Percentiles rank a stretch among this genome's conserved stretches.
phyloP scores from a whole-genome alignment of 768 basidiomycete genomes.

The Hemileccinum rubropunctum region DNA sequence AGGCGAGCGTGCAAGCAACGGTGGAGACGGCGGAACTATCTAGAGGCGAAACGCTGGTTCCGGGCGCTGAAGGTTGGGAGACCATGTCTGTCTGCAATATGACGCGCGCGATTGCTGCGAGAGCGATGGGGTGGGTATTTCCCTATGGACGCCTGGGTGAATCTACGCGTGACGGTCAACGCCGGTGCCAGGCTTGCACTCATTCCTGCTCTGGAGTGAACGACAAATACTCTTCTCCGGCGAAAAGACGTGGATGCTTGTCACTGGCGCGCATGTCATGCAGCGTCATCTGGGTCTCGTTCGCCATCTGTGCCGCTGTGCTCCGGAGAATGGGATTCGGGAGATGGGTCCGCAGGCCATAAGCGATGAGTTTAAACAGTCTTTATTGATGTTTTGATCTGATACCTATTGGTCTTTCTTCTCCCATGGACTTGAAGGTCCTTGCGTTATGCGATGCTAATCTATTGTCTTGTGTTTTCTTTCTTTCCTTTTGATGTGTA shows the following conservation, averaged over 20 bases:
- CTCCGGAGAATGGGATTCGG: conserved; percentile 26
- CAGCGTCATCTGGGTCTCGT: conserved; percentile 24
- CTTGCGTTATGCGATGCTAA: not conserved
- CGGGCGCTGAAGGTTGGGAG: not conserved
- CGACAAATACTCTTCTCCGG: not conserved
- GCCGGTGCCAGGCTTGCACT: not conserved
- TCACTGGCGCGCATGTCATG: conserved; percentile 18
- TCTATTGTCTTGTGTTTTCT: not conserved
- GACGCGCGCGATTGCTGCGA: conserved; percentile 14
- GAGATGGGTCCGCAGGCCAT: conserved; percentile 21
- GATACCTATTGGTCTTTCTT: not conserved
- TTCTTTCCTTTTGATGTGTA: not conserved
- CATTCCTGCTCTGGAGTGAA: not conserved
- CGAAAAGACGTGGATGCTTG: conserved; percentile 4
- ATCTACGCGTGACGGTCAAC: not conserved
- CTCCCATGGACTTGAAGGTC: not conserved
- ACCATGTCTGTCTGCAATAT: conserved; percentile 8
- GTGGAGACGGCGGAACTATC: not conserved
- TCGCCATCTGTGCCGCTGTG: conserved; percentile 26
- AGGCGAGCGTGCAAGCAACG: not conserved
- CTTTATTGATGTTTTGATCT: not conserved
- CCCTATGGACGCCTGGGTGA: conserved; percentile 13
- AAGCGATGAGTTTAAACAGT: conserved; percentile 7
- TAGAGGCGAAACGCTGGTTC: not conserved
- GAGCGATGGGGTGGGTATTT: conserved; percentile 23